A percentile compares a stretch with the other conserved stretches of the same genome.
Conservation (phyloP, 352 stramenopile species). For the Phytophthora syringae region DNA sequence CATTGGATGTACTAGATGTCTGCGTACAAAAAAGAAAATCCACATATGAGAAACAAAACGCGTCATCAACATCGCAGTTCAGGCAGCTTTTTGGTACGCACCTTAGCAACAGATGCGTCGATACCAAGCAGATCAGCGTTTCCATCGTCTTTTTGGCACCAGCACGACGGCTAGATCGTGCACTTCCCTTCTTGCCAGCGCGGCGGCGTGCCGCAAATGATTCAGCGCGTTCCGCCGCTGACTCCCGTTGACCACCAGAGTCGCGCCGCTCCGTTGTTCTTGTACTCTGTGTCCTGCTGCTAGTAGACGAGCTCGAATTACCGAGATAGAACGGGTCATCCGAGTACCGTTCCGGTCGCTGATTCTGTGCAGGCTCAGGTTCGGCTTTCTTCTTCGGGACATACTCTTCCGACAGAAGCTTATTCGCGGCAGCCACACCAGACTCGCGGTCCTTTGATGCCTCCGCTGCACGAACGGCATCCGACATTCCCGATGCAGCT, state of each 20-base stretch:
- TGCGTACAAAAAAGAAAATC: conserved; percentile 13
- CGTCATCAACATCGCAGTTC: neutral
- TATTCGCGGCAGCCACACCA: conserved; percentile 74
- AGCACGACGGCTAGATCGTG: conserved; percentile 47
- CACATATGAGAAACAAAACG: conserved; percentile 19
- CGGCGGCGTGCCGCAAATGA: conserved; percentile 75
- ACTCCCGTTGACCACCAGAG: conserved; percentile 34
- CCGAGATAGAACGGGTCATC: conserved; percentile 82
- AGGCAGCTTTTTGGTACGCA: conserved; percentile 20
- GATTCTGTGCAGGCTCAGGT: conserved; percentile 25
- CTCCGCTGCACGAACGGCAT: conserved; percentile 71
- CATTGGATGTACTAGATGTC: conserved; percentile 37
- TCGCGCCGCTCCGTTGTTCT: conserved; percentile 42
- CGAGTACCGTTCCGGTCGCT: conserved; percentile 72
- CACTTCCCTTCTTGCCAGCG: conserved; percentile 70
- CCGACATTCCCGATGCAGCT: conserved; percentile 68
- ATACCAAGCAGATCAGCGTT: conserved; percentile 73
- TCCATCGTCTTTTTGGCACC: conserved; percentile 60
- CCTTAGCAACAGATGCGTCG: conserved; percentile 36
- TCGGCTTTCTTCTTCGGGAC: conserved; percentile 61
- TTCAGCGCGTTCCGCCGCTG: conserved; percentile 59
- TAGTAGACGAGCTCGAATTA: conserved; percentile 43
- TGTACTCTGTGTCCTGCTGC: conserved; percentile 53
- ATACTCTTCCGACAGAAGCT: conserved; percentile 84
- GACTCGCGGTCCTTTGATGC: conserved; percentile 67